Base-by-base conservation (phyloP, 306 rosid species). In the Dryas alaskensis region DNA sequence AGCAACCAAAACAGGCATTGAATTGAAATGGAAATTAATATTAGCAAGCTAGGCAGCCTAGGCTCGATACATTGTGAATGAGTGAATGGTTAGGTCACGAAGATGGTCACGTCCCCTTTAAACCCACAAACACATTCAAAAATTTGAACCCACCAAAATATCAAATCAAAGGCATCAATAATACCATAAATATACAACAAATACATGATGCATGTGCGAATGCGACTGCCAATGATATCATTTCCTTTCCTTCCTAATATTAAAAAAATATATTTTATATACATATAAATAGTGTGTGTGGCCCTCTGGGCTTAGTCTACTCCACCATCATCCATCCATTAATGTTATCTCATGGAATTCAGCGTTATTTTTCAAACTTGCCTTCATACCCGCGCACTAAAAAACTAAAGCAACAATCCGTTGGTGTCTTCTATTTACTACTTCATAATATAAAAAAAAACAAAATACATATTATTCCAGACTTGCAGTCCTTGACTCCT, bases 301-400 rank as follows among this genome's bases (percentile, higher is more conserved):
- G 75, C 82, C 78, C 80, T 64, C 82, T 75, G 75, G 85, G 81
- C 19, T 16, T 58, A 55, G 81, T 76, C 81, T 69, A 64, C 85
- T 74, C 73, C 74, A 78, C 69, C 81, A 81, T 76, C 69, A 49
- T 69, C 65, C 74, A 52, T 31, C 50, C 80, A 86, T 78, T 70
- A 77, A 86, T 78, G 64, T 59, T 52, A 51, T 73, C 81, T 81
- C 92, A 86, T 91, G 84, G 85, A 89, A 82, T 91, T 91, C 96
- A 91, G 90, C 86, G 89, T 86, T 89, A 52, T 87, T 72, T 78
- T 94, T 94, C 97, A 94, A 94, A 91, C 91, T 79, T 65, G 83
- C 79, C 86, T 75, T 89, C 90, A 86, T 89, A 87, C 92, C 96
- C 96, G 91, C 97, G 86, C 98, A 89, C 96, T 84, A 83, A 46